phyloP scores from a whole-genome alignment of 139 green algal genomes.

The Chlorella sp. region DNA sequence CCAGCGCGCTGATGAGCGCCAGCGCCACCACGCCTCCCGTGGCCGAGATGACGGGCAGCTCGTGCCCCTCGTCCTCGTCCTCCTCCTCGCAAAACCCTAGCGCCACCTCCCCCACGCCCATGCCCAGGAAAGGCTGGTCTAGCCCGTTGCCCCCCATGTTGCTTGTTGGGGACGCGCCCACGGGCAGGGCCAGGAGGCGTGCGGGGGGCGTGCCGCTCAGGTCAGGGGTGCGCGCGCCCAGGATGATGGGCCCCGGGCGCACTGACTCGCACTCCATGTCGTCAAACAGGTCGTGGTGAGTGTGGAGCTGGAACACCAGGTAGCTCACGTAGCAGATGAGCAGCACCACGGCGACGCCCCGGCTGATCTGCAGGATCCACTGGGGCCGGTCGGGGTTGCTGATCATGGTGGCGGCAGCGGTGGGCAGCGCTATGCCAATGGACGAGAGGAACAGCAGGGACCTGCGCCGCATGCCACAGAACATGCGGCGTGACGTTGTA shows the following conservation, averaged over 20 bases:
- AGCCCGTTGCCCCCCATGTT: too few species aligned
- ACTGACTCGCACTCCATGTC: conserved; percentile 9
- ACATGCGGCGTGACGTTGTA: too few species aligned
- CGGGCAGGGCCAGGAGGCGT: too few species aligned
- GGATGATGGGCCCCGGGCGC: too few species aligned
- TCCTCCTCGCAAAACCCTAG: conserved; percentile 6
- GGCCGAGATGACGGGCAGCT: conserved; percentile 60
- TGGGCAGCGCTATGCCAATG: conserved; percentile 73
- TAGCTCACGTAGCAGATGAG: conserved; percentile 63
- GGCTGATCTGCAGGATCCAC: conserved; percentile 23
- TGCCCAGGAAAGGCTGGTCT: too few species aligned
- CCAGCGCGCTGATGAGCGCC: conserved; percentile 45
- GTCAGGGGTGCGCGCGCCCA: too few species aligned
- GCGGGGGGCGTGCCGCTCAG: too few species aligned
- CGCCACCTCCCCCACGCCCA: too few species aligned
- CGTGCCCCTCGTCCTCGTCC: conserved; percentile 38
- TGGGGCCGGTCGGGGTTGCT: neutral
- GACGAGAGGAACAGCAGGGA: neutral
- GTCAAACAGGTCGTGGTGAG: conserved; percentile 56
- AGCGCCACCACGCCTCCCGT: conserved; percentile 44
- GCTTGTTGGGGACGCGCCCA: too few species aligned
- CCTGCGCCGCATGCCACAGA: neutral
- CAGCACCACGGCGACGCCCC: conserved; percentile 27
- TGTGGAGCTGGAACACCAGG: conserved; percentile 78
- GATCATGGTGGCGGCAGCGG: conserved; percentile 26